A percentile compares a stretch with the other conserved stretches of the same genome.
These are phyloP conservation scores for Phallus indusiatus DNA, from an alignment of 768 basidiomycete species.

Conservation along the genomic window DNA sequence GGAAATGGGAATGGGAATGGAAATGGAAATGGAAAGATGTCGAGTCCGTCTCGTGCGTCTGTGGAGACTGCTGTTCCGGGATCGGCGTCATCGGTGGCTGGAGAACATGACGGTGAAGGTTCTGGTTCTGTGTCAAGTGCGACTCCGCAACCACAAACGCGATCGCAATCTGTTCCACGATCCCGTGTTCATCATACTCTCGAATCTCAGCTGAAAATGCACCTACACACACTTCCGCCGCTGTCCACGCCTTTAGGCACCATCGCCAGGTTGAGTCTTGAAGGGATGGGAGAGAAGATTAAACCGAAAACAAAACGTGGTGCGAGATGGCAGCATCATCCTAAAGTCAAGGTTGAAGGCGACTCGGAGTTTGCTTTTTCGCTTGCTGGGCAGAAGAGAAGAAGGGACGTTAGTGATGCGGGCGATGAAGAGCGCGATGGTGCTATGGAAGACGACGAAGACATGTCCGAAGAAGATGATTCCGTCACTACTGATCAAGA, in stretches of 20 bases:
- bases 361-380: background rate
- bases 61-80: background rate
- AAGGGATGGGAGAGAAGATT: constrained; percentile 9
- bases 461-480: background rate
- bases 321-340: constrained; percentile 18
- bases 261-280: background rate
- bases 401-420: constrained; percentile 17
- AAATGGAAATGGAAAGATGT: too few species aligned
- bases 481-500: background rate
- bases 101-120: background rate
- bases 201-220: background rate
- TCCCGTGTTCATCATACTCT: background rate
- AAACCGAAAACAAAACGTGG: constrained; percentile 15
- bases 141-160: background rate
- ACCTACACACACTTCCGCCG: background rate
- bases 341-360: constrained; percentile 23
- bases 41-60: too few species aligned
- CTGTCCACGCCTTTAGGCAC: background rate
- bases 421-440: constrained; percentile 2
- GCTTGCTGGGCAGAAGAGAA: background rate
- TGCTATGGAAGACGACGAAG: background rate
- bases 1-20: too few species aligned
- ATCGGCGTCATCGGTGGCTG: background rate
- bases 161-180: background rate
- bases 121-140: background rate